A percentile compares a stretch with the other conserved stretches of the same genome.
phyloP scores from a whole-genome alignment of 208 protist species.

The Acanthamoeba lenticulata region DNA sequence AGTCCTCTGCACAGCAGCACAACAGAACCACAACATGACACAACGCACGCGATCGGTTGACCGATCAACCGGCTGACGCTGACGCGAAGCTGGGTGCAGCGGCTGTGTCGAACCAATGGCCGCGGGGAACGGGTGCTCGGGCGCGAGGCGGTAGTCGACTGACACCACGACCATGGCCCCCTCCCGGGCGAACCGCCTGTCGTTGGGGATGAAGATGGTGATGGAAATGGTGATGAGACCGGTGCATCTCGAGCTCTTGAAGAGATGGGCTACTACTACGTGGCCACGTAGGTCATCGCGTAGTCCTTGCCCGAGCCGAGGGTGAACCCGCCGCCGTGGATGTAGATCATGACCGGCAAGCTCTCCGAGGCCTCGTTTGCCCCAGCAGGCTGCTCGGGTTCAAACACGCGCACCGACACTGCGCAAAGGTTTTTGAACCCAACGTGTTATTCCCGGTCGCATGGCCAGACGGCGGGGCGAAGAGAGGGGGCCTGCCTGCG shows the following conservation, averaged over 20 bases:
- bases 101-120: neutral
- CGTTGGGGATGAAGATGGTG: neutral
- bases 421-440: no score
- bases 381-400: neutral
- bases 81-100: no score
- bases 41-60: neutral
- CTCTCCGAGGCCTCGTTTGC: neutral
- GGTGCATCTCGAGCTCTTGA: neutral
- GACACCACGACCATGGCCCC: conserved; percentile 15
- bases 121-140: conserved; percentile 44
- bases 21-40: no score
- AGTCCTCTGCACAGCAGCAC: neutral
- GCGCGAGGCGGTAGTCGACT: conserved; percentile 16
- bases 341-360: conserved; percentile 51
- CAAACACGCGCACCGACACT: conserved; percentile 25
- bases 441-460: no score
- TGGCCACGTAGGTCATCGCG: conserved; percentile 3
- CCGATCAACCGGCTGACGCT: no score
- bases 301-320: conserved; percentile 31
- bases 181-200: conserved; percentile 30
- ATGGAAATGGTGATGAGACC: neutral
- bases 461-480: no score
- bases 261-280: neutral
- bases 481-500: no score
- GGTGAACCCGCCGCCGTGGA: conserved; percentile 29